Conservation (phyloP, 2,329 filamentous ascomycete genomes). For the Coleophoma crateriformis region DNA sequence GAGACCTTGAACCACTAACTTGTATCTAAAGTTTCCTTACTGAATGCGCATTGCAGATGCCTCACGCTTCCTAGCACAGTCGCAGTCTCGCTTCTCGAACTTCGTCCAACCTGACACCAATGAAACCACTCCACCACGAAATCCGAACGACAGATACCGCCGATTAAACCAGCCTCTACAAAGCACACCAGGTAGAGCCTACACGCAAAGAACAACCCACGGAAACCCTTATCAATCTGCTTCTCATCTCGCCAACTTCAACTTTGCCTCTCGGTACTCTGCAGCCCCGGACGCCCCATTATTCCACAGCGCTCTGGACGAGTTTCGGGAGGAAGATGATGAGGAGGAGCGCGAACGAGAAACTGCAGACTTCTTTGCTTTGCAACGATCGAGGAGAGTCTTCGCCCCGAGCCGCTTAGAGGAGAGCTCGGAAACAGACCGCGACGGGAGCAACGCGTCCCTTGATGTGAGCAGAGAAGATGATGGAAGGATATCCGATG, state of each 20-base stretch:
- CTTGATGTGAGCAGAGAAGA: conserved; percentile 48
- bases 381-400: conserved; percentile 84
- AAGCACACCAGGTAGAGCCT: conserved; percentile 16
- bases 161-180: conserved; percentile 18
- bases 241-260: conserved; percentile 70
- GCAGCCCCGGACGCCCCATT: conserved; percentile 75
- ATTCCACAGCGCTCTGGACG: conserved; percentile 89
- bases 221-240: conserved; percentile 77
- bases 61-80: conserved; percentile 93
- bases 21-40: neutral
- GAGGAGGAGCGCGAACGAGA: conserved; percentile 86
- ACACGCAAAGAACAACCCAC: conserved; percentile 24
- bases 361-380: conserved; percentile 86
- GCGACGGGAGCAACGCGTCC: conserved; percentile 55
- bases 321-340: conserved; percentile 89
- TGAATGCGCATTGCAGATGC: conserved; percentile 60
- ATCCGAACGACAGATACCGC: conserved; percentile 25
- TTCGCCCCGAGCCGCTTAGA: conserved; percentile 79
- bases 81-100: conserved; percentile 79
- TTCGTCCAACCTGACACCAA: conserved; percentile 57
- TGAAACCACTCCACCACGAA: conserved; percentile 27
- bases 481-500: conserved; percentile 35
- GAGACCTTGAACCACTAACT: conserved; percentile 1
- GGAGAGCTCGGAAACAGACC: conserved; percentile 79
- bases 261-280: conserved; percentile 72